Conservation (phyloP, 495 filamentous ascomycete species). For the Neurospora sp. region DNA sequence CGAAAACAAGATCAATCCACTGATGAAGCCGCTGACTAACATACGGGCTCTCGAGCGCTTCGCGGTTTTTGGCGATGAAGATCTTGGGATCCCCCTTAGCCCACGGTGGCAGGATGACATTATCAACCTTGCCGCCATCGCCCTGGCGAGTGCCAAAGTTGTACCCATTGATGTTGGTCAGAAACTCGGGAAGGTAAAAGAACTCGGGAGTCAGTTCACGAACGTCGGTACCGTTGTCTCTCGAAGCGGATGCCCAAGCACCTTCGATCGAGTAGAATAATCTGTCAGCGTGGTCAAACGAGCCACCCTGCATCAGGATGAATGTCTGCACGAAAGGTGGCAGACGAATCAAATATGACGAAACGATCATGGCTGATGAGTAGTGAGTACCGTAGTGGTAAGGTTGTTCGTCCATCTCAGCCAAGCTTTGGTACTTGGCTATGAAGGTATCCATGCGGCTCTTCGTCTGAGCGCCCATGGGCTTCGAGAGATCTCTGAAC, state of each 20-base stretch:
- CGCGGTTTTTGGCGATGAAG: conserved; percentile 87
- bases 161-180: conserved; percentile 83
- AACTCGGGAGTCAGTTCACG: conserved; percentile 93
- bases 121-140: conserved; percentile 64
- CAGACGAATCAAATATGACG: conserved; percentile 87
- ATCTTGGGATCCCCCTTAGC: conserved; percentile 94
- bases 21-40: conserved; percentile 83
- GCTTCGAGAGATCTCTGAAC: conserved; percentile 87
- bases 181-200: conserved; percentile 90
- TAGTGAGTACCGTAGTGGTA: conserved; percentile 99
- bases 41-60: conserved; percentile 88
- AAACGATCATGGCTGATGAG: conserved; percentile 97
- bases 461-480: conserved; percentile 87
- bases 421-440: conserved; percentile 76
- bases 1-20: conserved; percentile 96
- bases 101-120: conserved; percentile 84
- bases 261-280: conserved; percentile 89
- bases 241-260: conserved; percentile 84
- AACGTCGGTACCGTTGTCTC: conserved; percentile 85
- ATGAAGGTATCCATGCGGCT: conserved; percentile 65
- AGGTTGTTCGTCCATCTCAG: conserved; percentile 81
- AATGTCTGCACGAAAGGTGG: conserved; percentile 96
- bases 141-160: conserved; percentile 86
- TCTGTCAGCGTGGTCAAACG: conserved; percentile 89
- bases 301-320: conserved; percentile 93